Conservation (phyloP, 805 yeast species). For the Nakazawaea peltata region DNA sequence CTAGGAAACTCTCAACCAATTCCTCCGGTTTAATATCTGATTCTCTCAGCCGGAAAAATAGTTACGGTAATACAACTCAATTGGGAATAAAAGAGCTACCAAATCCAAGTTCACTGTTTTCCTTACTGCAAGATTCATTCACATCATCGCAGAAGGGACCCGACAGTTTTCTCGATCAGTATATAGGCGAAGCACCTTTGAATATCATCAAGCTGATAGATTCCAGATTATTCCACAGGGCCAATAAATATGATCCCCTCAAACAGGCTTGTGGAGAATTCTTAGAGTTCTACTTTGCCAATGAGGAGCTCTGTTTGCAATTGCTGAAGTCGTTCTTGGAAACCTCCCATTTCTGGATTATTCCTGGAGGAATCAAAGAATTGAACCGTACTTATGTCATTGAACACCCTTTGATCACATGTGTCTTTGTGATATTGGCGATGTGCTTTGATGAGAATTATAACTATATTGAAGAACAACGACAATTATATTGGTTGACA, state of each 20-base stretch:
- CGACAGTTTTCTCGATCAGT: slow-evolving; percentile 9
- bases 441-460: slow-evolving; percentile 50
- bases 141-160: too few relatives aligned
- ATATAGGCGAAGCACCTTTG: slow-evolving; percentile 19
- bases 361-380: slow-evolving; percentile 51
- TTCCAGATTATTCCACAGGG: slow-evolving; percentile 18
- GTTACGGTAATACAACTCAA: background rate
- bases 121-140: background rate
- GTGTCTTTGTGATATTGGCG: slow-evolving; percentile 44
- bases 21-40: too few relatives aligned
- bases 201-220: slow-evolving; percentile 22
- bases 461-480: slow-evolving; percentile 39
- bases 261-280: slow-evolving; percentile 33
- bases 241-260: slow-evolving; percentile 21
- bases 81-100: too few relatives aligned
- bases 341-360: slow-evolving; percentile 52
- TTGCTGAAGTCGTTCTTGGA: slow-evolving; percentile 40
- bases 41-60: too few relatives aligned
- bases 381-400: slow-evolving; percentile 37
- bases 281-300: slow-evolving; percentile 33
- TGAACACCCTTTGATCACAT: slow-evolving; percentile 45
- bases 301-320: slow-evolving; percentile 33
- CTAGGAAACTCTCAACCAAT: too few relatives aligned
- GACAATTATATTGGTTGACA: slow-evolving; percentile 37
- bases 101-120: too few relatives aligned